Percentiles rank a stretch among this genome's conserved stretches.
These are phyloP conservation scores for Sclerotinia nivalis DNA, from an alignment of 2,329 filamentous ascomycete genomes.

Conservation along the genomic window DNA sequence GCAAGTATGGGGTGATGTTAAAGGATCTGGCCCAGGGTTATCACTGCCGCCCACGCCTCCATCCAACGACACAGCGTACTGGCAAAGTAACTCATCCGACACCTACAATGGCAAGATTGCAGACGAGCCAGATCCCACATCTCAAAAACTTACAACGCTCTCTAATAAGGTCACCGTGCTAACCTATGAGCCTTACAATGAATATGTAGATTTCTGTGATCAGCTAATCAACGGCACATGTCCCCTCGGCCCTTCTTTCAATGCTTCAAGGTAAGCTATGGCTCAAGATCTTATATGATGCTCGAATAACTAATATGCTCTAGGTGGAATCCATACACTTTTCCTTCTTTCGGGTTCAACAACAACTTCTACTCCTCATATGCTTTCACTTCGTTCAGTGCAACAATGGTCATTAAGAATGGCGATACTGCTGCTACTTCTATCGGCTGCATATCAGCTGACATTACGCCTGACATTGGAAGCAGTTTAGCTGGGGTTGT, in stretches of 20 bases:
- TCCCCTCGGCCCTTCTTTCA: slow-evolving; percentile 74
- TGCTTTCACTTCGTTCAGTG: slow-evolving; percentile 77
- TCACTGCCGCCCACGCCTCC: slow-evolving; percentile 60
- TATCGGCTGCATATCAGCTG: slow-evolving; percentile 79
- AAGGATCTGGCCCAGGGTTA: slow-evolving; percentile 56
- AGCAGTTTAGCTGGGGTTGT: slow-evolving; percentile 65
- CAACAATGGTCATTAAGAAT: slow-evolving; percentile 72
- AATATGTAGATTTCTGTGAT: slow-evolving; percentile 65
- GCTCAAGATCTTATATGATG: neutral
- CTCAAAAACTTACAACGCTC: slow-evolving; percentile 70
- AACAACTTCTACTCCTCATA: slow-evolving; percentile 81
- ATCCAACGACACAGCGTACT: slow-evolving; percentile 54
- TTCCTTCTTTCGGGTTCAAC: slow-evolving; percentile 73
- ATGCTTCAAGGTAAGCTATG: slow-evolving; percentile 50
- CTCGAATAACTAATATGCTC: slow-evolving; percentile 14
- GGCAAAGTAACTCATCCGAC: slow-evolving; percentile 58
- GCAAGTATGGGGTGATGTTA: slow-evolving; percentile 89
- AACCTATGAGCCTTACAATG: slow-evolving; percentile 69
- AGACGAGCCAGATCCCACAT: slow-evolving; percentile 46
- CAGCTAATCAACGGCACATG: slow-evolving; percentile 63
- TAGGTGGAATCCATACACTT: slow-evolving; percentile 45
- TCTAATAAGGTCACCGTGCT: slow-evolving; percentile 71
- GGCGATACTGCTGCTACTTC: slow-evolving; percentile 64
- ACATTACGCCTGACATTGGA: slow-evolving; percentile 81
- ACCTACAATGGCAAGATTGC: slow-evolving; percentile 72